phyloP scores from a whole-genome alignment of 768 basidiomycete genomes.

The Suillus clintonianus region DNA sequence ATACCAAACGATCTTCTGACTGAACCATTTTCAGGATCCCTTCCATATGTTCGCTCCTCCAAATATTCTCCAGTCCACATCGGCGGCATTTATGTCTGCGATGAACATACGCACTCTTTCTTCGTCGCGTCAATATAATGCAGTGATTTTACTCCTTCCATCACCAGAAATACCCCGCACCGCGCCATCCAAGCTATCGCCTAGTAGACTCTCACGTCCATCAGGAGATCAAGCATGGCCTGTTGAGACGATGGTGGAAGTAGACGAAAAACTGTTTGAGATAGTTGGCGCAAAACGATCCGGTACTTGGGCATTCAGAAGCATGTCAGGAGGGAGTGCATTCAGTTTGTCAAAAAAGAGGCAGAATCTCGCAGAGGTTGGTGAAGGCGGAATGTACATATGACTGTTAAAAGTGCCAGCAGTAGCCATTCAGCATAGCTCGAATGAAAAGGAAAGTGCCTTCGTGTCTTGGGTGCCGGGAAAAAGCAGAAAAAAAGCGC shows the following conservation, averaged over 20 bases:
- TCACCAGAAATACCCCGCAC: conserved; percentile 44
- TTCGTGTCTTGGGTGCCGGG: neutral
- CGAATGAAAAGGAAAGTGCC: neutral
- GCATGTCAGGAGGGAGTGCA: conserved; percentile 11
- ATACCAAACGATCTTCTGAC: conserved; percentile 6
- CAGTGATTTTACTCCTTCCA: conserved; percentile 47
- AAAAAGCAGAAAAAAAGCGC: neutral
- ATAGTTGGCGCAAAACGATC: conserved; percentile 31
- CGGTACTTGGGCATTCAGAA: conserved; percentile 12
- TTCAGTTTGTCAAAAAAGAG: conserved; percentile 11
- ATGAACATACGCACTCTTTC: conserved; percentile 15
- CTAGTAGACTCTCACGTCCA: conserved; percentile 22
- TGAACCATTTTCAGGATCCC: conserved; percentile 26
- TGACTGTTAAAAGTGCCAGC: conserved; percentile 19
- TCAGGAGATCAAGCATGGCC: conserved; percentile 40
- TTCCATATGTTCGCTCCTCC: conserved; percentile 51
- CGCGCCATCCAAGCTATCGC: conserved; percentile 41
- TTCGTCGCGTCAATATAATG: neutral
- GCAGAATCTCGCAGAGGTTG: conserved; percentile 30
- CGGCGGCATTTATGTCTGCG: conserved; percentile 50
- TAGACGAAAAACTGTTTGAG: conserved; percentile 38
- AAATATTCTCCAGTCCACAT: conserved; percentile 56
- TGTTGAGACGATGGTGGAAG: conserved; percentile 31
- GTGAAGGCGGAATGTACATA: conserved; percentile 57
- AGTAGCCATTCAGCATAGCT: neutral